A percentile compares a stretch with the other conserved stretches of the same genome.
Conservation (phyloP, 768 basidiomycete genomes). For the Pleurotus sapidus region DNA sequence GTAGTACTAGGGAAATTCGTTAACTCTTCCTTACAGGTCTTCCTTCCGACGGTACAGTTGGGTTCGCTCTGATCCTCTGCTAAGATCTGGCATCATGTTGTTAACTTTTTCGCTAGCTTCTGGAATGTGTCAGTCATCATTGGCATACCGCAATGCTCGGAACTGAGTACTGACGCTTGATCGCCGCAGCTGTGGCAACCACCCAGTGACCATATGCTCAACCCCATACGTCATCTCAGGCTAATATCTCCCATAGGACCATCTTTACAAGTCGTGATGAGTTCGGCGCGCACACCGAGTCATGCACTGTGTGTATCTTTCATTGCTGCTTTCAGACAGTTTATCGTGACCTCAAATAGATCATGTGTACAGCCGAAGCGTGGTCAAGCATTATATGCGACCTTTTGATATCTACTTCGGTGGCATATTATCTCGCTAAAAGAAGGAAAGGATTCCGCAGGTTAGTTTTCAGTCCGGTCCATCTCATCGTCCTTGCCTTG, state of each 20-base stretch:
- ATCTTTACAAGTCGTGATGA: not conserved
- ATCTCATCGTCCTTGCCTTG: not conserved
- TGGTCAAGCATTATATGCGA: not conserved
- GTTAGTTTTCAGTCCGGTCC: not conserved
- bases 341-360: not conserved
- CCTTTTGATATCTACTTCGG: not conserved
- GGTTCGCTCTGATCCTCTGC: not conserved
- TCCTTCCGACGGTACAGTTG: not conserved
- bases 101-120: not conserved
- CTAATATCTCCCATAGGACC: not conserved
- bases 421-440: not conserved
- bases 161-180: not conserved
- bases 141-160: not conserved
- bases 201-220: not conserved
- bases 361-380: not conserved
- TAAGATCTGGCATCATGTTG: not conserved
- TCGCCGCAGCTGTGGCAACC: not conserved
- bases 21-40: not conserved
- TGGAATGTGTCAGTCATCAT: not conserved
- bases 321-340: not conserved
- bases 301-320: not conserved
- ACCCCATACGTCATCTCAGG: not conserved
- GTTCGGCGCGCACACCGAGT: not conserved
- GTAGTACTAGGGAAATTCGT: not conserved
- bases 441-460: not conserved